Percentiles rank a stretch among this genome's conserved stretches.
These are phyloP conservation scores for Escallonia herrerae DNA, from an alignment of 129 eudicot genomes.

Conservation along the genomic window DNA sequence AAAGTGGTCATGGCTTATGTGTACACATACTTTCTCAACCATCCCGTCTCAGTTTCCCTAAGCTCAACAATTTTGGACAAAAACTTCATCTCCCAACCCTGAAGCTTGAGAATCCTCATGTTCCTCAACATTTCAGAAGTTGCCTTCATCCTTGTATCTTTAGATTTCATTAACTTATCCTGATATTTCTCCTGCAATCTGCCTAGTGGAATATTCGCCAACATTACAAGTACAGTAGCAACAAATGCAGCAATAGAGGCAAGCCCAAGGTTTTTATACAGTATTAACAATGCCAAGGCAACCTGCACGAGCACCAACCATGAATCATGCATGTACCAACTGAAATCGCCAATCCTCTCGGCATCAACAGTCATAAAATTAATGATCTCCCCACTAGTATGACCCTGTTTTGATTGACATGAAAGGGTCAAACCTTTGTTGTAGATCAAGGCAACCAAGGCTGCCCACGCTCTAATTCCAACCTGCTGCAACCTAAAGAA, in stretches of 20 bases:
- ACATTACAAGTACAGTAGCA: slow-evolving; percentile 46
- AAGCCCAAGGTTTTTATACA: slow-evolving; percentile 62
- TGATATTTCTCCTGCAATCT: slow-evolving; percentile 53
- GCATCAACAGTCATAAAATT: slow-evolving; percentile 84
- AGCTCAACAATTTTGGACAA: slow-evolving; percentile 51
- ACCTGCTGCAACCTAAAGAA: slow-evolving; percentile 62
- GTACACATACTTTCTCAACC: slow-evolving; percentile 55
- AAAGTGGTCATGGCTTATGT: slow-evolving; percentile 41
- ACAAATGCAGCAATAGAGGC: slow-evolving; percentile 55
- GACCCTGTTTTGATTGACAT: slow-evolving; percentile 44
- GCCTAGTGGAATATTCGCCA: slow-evolving; percentile 57
- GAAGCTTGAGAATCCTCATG: slow-evolving; percentile 92
- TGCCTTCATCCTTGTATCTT: slow-evolving; percentile 83
- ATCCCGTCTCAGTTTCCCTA: slow-evolving; percentile 46
- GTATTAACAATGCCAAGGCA: slow-evolving; percentile 35
- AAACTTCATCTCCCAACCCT: slow-evolving; percentile 93
- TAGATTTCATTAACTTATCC: slow-evolving; percentile 66
- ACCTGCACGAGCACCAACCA: slow-evolving; percentile 70
- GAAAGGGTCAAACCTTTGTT: slow-evolving; percentile 66
- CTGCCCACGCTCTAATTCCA: slow-evolving; percentile 58
- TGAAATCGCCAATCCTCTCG: slow-evolving; percentile 49
- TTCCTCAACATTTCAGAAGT: slow-evolving; percentile 85
- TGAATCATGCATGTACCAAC: slow-evolving; percentile 67
- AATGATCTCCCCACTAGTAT: slow-evolving; percentile 63
- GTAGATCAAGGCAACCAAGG: slow-evolving; percentile 60